phyloP scores from a whole-genome alignment of 768 basidiomycete species.

The Leucocoprinus sp. region DNA sequence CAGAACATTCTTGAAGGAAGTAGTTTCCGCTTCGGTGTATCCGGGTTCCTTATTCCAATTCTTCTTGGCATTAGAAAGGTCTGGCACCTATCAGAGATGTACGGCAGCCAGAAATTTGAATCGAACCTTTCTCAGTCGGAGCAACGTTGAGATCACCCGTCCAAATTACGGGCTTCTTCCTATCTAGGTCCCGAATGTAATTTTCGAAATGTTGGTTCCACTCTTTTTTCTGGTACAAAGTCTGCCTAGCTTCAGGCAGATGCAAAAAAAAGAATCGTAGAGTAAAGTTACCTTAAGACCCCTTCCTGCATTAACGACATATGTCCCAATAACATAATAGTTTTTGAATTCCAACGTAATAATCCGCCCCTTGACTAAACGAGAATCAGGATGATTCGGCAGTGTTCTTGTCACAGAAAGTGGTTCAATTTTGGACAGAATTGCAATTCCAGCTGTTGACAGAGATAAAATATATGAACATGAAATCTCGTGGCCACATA shows the following conservation, averaged over 20 bases:
- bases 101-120: neutral
- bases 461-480: neutral
- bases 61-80: constrained; percentile 56
- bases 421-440: constrained; percentile 72
- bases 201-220: constrained; percentile 76
- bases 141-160: constrained; percentile 84
- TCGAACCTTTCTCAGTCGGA: constrained; percentile 59
- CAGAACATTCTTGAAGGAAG: constrained; percentile 64
- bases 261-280: neutral
- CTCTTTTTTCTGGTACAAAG: constrained; percentile 61
- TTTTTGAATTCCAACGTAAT: constrained; percentile 73
- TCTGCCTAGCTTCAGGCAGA: constrained; percentile 35
- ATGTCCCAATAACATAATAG: constrained; percentile 68
- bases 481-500: constrained; percentile 22
- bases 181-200: constrained; percentile 67
- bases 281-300: constrained; percentile 51
- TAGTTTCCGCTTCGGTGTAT: constrained; percentile 76
- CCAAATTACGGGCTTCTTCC: constrained; percentile 83
- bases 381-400: constrained; percentile 67
- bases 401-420: constrained; percentile 54
- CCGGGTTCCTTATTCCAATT: constrained; percentile 90
- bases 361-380: constrained; percentile 64
- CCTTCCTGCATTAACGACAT: constrained; percentile 78
- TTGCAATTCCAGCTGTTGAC: constrained; percentile 63
- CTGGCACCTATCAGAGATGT: constrained; percentile 24